These are phyloP conservation scores for Lagenaria siceraria DNA, from an alignment of 306 rosid species.

Conservation along the genomic window DNA sequence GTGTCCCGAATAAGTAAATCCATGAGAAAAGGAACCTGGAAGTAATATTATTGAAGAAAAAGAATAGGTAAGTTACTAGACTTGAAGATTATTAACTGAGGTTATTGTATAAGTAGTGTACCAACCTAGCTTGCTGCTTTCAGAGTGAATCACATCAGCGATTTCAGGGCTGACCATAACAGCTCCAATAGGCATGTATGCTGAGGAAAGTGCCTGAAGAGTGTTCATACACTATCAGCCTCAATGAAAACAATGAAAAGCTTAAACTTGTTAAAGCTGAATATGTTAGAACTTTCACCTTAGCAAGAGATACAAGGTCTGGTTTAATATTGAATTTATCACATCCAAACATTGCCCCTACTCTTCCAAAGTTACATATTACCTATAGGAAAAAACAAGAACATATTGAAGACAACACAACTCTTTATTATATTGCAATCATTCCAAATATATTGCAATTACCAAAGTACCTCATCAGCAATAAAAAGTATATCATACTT, in stretches of 20 bases:
- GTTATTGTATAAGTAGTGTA: constrained; percentile 1
- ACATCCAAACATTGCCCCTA: constrained; percentile 75
- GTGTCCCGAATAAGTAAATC: constrained; percentile 93
- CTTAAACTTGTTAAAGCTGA: background rate
- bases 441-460: too few species aligned
- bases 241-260: background rate
- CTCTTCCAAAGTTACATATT: constrained; percentile 86
- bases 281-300: constrained; percentile 31
- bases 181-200: constrained; percentile 80
- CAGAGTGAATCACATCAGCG: constrained; percentile 61
- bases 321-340: constrained; percentile 85
- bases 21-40: constrained; percentile 59
- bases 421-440: background rate
- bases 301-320: constrained; percentile 85
- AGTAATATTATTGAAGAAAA: background rate
- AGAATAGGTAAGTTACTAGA: background rate
- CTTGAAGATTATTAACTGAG: background rate
- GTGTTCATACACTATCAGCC: background rate
- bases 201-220: constrained; percentile 81
- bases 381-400: constrained; percentile 40
- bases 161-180: constrained; percentile 80
- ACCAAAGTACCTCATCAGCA: too few species aligned
- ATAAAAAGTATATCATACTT: too few species aligned
- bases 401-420: constrained; percentile 5
- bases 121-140: constrained; percentile 91